Conservation (phyloP, 2,329 filamentous ascomycete species). For the Diplodia scrobiculata region DNA sequence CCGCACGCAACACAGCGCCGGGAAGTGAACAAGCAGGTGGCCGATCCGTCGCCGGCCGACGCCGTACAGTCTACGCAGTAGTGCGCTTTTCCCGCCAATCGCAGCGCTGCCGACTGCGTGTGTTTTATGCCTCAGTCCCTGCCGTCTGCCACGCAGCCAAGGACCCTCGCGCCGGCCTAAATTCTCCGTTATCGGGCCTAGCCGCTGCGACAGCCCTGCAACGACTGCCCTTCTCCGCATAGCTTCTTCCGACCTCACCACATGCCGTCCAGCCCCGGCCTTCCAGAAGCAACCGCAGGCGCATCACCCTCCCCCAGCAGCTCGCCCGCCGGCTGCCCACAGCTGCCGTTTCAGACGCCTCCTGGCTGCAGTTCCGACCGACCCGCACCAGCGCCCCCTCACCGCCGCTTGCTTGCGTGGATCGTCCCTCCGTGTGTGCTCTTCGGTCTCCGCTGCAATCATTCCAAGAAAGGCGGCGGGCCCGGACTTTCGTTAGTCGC, state of each 20-base stretch:
- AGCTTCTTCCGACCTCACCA: slow-evolving; percentile 22
- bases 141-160: too few relatives aligned
- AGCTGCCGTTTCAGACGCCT: neutral
- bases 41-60: slow-evolving; percentile 3
- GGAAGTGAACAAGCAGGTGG: slow-evolving; percentile 1
- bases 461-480: neutral
- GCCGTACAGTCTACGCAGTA: neutral
- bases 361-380: neutral
- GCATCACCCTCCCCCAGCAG: neutral
- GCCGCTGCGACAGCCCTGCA: slow-evolving; percentile 2
- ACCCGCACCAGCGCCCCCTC: slow-evolving; percentile 1
- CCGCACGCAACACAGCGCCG: slow-evolving; percentile 1
- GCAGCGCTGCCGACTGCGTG: neutral
- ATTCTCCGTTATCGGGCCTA: slow-evolving; percentile 23
- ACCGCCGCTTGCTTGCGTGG: slow-evolving; percentile 11
- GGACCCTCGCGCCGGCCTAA: neutral
- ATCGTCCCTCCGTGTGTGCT: slow-evolving; percentile 12
- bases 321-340: neutral
- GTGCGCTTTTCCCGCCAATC: slow-evolving; percentile 13
- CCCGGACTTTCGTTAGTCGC: neutral
- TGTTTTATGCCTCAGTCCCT: slow-evolving; percentile 4
- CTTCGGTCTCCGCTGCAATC: neutral
- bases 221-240: slow-evolving; percentile 10
- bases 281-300: neutral
- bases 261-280: neutral